Evolutionary conservation across 2,329 filamentous ascomycete species (phyloP).

Genomic region (Aureobasidium mangrovei): DNA sequence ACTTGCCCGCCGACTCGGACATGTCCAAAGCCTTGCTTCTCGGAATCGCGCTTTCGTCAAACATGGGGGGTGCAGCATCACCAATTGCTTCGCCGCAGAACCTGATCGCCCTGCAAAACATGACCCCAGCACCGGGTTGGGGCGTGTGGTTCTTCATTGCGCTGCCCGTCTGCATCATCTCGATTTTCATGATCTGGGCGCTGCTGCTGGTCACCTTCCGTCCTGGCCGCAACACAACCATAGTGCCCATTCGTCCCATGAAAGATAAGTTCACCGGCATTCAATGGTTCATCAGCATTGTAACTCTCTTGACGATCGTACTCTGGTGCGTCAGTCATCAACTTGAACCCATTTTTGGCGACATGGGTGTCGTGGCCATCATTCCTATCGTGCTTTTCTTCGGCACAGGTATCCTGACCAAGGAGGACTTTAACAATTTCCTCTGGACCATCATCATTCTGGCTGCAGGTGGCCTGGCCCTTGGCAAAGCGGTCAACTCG

Average conservation of each 20-base stretch:
- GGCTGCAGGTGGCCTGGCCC: conserved; percentile 80
- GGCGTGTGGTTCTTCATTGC: conserved; percentile 95
- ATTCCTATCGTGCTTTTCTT: conserved; percentile 95
- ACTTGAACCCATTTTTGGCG: conserved; percentile 78
- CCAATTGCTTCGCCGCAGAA: conserved; percentile 97
- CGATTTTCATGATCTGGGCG: conserved; percentile 79
- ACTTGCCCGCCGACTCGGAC: conserved; percentile 76
- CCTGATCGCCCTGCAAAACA: conserved; percentile 91
- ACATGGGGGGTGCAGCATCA: conserved; percentile 91
- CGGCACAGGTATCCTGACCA: conserved; percentile 88
- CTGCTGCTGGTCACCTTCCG: conserved; percentile 78
- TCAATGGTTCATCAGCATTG: conserved; percentile 84
- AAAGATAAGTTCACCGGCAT: conserved; percentile 80
- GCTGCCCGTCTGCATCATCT: conserved; percentile 84
- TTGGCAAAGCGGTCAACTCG: conserved; percentile 89
- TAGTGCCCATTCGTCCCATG: conserved; percentile 82
- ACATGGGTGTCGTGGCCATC: conserved; percentile 97
- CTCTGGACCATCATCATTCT: conserved; percentile 99
- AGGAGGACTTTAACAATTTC: conserved; percentile 99
- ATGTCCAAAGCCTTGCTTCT: conserved; percentile 95
- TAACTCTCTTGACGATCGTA: conserved; percentile 75
- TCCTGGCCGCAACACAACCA: conserved; percentile 74
- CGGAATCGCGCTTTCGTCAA: conserved; percentile 88
- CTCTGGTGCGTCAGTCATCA: conserved; percentile 92
- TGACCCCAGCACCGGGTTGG: conserved; percentile 87